Base-by-base conservation (phyloP, 345 rosid genomes). In the Salix arbutifolia region DNA sequence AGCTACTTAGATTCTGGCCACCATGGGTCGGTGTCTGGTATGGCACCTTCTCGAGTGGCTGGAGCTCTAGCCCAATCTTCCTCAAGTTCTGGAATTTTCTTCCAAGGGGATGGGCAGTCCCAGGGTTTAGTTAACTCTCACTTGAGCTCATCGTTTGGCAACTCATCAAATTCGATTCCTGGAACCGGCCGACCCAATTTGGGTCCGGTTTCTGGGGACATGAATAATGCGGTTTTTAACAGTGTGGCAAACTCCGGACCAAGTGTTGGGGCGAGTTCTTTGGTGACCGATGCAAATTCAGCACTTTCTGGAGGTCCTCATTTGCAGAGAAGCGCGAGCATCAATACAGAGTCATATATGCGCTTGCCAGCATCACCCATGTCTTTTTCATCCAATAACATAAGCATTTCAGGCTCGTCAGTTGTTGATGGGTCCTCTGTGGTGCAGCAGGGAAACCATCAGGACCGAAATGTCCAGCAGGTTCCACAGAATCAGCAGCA, bases 241-340 rank as follows among this genome's bases (percentile, higher is more conserved):
- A 89, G 90, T 53, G 94, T 88, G 70, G 93, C 93, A 52, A 93
- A 91, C 76, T 90, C 99, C 10, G 99, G 93, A 78, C 95, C 94
- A 17, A 92, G 97, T 84, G 90, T 91, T 60, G 97, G 94, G 73
- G 99, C 99, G 21, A 93, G 99, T 81, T 93, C 98, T 11, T 79
- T 96, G 84, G 91, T 93, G 64, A 93, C 99, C 38, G 97, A 96
- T 90, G 99, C 96, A 73, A 96, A 96, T 83, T 96, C 99, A 6
- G 94, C 90, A 0, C 88, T 93, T 71, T 95, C 99, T 33, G 92
- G 94, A 14, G 97, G 98, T 71, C 92, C 94, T 46, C 89, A 87
- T 78, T 85, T 96, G 88, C 97, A 92, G 89, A 91, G 98, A 76
- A 96, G 99, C 79, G 94, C 96, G 16, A 95, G 99, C 86, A 86